phyloP scores from a whole-genome alignment of 305 asterid genomes.

The Fraxinus albicans region DNA sequence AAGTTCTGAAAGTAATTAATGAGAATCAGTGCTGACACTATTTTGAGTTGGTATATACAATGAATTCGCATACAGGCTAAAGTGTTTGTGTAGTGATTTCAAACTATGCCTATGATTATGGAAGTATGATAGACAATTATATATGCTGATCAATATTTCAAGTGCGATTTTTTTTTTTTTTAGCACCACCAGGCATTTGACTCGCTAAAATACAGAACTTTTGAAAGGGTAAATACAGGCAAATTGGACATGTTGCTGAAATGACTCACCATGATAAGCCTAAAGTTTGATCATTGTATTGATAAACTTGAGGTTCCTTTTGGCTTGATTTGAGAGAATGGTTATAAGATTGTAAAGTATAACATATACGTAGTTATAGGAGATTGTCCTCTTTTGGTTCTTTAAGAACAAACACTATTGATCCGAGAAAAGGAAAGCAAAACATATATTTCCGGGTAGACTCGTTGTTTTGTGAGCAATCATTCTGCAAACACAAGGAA shows the following conservation, averaged over 20 bases:
- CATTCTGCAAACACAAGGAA: background rate
- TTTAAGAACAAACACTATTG: background rate
- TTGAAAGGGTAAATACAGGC: background rate
- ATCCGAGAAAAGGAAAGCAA: background rate
- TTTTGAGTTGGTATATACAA: background rate
- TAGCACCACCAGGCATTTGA: background rate
- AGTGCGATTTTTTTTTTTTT: background rate
- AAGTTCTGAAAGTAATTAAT: background rate
- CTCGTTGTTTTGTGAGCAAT: background rate
- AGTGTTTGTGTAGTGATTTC: background rate
- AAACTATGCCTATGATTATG: background rate
- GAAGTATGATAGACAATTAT: background rate
- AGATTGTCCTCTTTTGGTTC: background rate
- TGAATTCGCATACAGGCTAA: background rate
- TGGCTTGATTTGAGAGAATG: background rate
- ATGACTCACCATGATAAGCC: background rate
- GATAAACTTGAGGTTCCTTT: background rate
- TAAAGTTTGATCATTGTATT: background rate
- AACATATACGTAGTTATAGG: background rate
- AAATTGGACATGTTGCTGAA: background rate
- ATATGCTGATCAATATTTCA: background rate
- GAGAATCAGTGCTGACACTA: background rate
- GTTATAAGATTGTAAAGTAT: background rate
- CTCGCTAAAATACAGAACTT: background rate
- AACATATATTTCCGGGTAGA: background rate